These are phyloP conservation scores for Amanita fuliginea DNA, from an alignment of 768 basidiomycete species.

Conservation along the genomic window DNA sequence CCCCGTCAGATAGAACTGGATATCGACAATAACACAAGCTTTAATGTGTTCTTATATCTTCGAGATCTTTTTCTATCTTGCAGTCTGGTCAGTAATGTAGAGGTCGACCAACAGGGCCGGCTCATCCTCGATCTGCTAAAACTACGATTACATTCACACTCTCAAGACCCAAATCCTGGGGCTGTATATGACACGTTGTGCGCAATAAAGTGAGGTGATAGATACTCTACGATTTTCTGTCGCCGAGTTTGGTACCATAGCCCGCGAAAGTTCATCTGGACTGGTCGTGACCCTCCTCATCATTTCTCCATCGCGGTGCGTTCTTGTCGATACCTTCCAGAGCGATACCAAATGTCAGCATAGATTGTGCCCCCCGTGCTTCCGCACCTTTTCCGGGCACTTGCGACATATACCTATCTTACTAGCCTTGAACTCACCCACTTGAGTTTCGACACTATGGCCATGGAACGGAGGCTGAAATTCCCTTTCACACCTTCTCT, in stretches of 20 bases:
- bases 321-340: conserved; percentile 4
- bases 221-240: background rate
- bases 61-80: conserved; percentile 10
- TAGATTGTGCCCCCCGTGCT: conserved; percentile 34
- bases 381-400: conserved; percentile 25
- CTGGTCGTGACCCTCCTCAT: conserved; percentile 49
- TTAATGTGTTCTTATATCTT: conserved; percentile 12
- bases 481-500: conserved; percentile 27
- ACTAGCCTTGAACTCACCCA: conserved; percentile 36
- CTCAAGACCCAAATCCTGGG: conserved; percentile 11
- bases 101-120: conserved; percentile 14
- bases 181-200: conserved; percentile 16
- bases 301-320: conserved; percentile 53
- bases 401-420: conserved; percentile 31
- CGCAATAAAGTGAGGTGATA: conserved; percentile 16
- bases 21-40: conserved; percentile 8
- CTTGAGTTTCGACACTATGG: conserved; percentile 14
- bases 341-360: background rate
- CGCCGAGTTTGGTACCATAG: conserved; percentile 14
- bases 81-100: conserved; percentile 6
- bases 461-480: conserved; percentile 6
- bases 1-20: conserved; percentile 13
- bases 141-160: conserved; percentile 17
- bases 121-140: conserved; percentile 15
- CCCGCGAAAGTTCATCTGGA: conserved; percentile 41